A percentile compares a stretch with the other conserved stretches of the same genome.
Evolutionary conservation across 768 basidiomycete species (phyloP).

Genomic region (Hypsizygus marmoreus): DNA sequence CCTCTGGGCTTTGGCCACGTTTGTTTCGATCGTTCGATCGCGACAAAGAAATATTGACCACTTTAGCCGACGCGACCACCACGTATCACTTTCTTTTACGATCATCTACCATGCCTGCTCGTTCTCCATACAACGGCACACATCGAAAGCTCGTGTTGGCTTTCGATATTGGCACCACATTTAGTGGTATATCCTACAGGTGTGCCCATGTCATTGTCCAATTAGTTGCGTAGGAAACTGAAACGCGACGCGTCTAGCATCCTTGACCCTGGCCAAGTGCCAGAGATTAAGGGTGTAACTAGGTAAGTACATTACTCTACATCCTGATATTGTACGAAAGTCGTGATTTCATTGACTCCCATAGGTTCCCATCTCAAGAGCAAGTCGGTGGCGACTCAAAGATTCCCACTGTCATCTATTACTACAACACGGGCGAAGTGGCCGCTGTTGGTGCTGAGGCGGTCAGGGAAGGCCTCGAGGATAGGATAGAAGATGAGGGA

Average conservation of each 20-base stretch:
- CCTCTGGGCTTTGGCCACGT: too few relatives aligned
- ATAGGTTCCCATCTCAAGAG: conserved; percentile 50
- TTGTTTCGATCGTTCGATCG: too few relatives aligned
- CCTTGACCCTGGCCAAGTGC: conserved; percentile 35
- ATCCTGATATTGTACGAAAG: not conserved
- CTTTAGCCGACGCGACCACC: conserved; percentile 33
- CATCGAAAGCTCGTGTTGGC: conserved; percentile 46
- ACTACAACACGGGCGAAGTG: conserved; percentile 38
- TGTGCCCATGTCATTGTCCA: conserved; percentile 1
- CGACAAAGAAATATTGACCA: not conserved
- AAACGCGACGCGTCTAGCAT: conserved; percentile 23
- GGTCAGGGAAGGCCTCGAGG: conserved; percentile 35
- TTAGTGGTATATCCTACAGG: conserved; percentile 49
- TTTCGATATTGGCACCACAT: conserved; percentile 56
- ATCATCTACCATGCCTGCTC: conserved; percentile 16
- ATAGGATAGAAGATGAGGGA: conserved; percentile 41
- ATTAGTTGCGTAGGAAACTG: not conserved
- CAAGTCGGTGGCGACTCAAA: conserved; percentile 45
- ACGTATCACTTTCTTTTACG: conserved; percentile 27
- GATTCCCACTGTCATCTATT: conserved; percentile 48
- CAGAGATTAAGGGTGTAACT: conserved; percentile 42
- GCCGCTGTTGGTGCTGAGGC: conserved; percentile 52
- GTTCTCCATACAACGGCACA: conserved; percentile 42
- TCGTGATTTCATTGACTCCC: not conserved
- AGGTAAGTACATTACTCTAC: conserved; percentile 28